Conservation (phyloP, 2,329 filamentous ascomycete genomes). For the Cladophialophora yegresii region DNA sequence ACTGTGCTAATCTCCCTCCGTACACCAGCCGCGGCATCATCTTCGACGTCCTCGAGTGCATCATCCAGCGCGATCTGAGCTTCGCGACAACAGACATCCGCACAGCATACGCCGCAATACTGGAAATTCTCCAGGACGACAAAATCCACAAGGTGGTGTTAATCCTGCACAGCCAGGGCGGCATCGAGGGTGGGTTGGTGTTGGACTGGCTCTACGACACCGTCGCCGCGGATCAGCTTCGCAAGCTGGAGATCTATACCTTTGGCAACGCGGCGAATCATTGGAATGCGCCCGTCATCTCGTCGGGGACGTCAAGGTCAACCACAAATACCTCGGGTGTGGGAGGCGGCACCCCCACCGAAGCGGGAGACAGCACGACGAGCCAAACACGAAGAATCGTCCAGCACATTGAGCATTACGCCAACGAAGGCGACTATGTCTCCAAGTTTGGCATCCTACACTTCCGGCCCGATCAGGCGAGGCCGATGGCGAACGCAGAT, state of each 20-base stretch:
- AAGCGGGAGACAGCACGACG: constrained; percentile 2
- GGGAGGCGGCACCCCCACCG: constrained; percentile 12
- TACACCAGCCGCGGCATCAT: constrained; percentile 58
- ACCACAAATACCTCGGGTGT: not conserved
- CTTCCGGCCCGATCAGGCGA: constrained; percentile 32
- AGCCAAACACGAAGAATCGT: constrained; percentile 59
- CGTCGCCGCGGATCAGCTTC: constrained; percentile 64
- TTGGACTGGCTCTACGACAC: constrained; percentile 77
- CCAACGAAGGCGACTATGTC: constrained; percentile 72
- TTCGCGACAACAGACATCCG: constrained; percentile 70
- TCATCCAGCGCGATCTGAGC: constrained; percentile 72
- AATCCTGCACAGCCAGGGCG: constrained; percentile 76
- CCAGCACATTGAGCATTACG: constrained; percentile 77
- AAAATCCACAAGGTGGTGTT: constrained; percentile 69
- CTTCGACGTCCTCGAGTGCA: constrained; percentile 75
- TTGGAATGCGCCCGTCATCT: constrained; percentile 69
- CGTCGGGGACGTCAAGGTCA: not conserved
- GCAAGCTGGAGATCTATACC: constrained; percentile 72
- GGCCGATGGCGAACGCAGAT: not conserved
- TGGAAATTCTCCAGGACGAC: constrained; percentile 63
- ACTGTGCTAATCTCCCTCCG: not conserved
- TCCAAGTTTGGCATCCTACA: constrained; percentile 72
- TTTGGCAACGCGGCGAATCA: constrained; percentile 79
- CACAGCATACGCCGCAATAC: constrained; percentile 61
- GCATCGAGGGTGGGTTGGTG: constrained; percentile 70